Evolutionary conservation across 768 basidiomycete species (phyloP).

Genomic region (Trametes coccinea): DNA sequence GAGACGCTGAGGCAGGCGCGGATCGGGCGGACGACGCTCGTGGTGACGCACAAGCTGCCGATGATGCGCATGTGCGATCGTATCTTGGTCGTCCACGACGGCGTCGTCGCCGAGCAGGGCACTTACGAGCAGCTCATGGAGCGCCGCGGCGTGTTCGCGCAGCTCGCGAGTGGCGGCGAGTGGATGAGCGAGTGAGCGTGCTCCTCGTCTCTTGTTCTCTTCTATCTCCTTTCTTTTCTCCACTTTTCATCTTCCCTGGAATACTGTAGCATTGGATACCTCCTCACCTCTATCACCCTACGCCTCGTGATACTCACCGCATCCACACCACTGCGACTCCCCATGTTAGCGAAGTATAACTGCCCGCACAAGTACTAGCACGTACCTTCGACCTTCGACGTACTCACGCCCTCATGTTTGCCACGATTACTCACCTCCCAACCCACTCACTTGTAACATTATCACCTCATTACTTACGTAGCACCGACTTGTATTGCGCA

Average conservation of each 20-base stretch:
- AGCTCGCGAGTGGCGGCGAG: slow-evolving; percentile 78
- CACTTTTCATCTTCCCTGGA: slow-evolving; percentile 6
- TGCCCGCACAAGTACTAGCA: slow-evolving; percentile 3
- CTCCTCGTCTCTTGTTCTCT: background rate
- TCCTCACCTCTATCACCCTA: background rate
- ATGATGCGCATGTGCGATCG: slow-evolving; percentile 94
- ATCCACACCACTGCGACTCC: background rate
- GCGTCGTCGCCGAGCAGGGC: slow-evolving; percentile 76
- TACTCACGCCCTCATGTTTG: slow-evolving; percentile 6
- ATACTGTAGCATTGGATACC: slow-evolving; percentile 26
- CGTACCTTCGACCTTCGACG: slow-evolving; percentile 22
- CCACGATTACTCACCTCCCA: slow-evolving; percentile 1
- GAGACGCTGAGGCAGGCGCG: slow-evolving; percentile 69
- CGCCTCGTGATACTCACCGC: background rate
- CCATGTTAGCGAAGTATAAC: slow-evolving; percentile 20
- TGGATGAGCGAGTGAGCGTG: slow-evolving; percentile 40
- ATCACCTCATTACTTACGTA: slow-evolving; percentile 9
- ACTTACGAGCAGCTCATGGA: slow-evolving; percentile 69
- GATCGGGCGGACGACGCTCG: slow-evolving; percentile 77
- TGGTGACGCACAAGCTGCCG: slow-evolving; percentile 91
- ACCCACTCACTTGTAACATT: slow-evolving; percentile 16
- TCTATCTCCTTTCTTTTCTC: background rate
- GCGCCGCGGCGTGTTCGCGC: slow-evolving; percentile 69
- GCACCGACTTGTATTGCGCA: slow-evolving; percentile 6
- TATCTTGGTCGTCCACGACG: slow-evolving; percentile 79